A percentile compares a stretch with the other conserved stretches of the same genome.
Conservation (phyloP, 352 stramenopile species). For the Globisporangium viniferum region DNA sequence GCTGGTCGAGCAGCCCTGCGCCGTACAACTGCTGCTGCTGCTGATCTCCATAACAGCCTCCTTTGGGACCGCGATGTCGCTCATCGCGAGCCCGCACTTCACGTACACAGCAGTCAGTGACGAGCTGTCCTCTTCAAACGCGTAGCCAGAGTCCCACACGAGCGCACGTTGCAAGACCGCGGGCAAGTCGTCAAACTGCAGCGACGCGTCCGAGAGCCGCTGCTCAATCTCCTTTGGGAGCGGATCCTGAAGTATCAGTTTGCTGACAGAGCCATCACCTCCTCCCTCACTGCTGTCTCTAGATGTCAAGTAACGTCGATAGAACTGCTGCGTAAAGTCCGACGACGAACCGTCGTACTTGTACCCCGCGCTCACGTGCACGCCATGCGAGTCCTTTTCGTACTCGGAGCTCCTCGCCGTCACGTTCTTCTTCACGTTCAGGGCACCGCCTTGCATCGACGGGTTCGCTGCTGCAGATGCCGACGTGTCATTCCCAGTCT, state of each 20-base stretch:
- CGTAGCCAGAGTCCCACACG: slow-evolving; percentile 37
- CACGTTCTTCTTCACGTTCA: neutral
- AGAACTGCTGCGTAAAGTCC: slow-evolving; percentile 38
- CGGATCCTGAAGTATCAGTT: neutral
- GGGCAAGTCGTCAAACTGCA: slow-evolving; percentile 25
- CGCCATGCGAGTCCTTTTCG: slow-evolving; percentile 14
- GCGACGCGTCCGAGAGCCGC: slow-evolving; percentile 14
- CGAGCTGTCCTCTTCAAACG: neutral
- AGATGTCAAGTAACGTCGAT: slow-evolving; percentile 17
- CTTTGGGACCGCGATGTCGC: slow-evolving; percentile 26
- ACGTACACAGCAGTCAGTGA: slow-evolving; percentile 23
- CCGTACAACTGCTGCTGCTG: slow-evolving; percentile 19
- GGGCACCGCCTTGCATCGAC: neutral
- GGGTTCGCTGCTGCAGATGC: neutral
- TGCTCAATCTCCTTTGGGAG: slow-evolving; percentile 22
- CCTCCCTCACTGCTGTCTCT: neutral
- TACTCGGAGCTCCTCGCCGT: neutral
- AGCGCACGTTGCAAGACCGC: slow-evolving; percentile 29
- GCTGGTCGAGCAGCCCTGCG: slow-evolving; percentile 16
- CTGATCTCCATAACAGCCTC: neutral
- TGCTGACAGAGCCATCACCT: neutral
- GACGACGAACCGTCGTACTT: slow-evolving; percentile 26
- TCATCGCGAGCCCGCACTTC: slow-evolving; percentile 29
- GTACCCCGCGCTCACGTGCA: slow-evolving; percentile 17
- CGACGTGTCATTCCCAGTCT: neutral